These are phyloP conservation scores for Bryoglossum gracile DNA, from an alignment of 495 filamentous ascomycete species.

Conservation along the genomic window DNA sequence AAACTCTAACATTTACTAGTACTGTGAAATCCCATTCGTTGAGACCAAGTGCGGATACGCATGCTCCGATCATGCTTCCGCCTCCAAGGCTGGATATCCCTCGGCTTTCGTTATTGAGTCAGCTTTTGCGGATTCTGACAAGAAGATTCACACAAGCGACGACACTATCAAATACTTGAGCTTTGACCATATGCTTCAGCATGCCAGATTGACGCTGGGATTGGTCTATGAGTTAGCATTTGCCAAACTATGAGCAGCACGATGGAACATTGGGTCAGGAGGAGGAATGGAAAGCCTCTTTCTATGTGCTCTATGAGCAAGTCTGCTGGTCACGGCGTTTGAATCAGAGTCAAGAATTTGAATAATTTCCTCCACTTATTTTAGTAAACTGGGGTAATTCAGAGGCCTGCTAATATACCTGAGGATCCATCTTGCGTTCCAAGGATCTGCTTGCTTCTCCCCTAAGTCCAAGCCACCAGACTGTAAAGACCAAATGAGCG, in stretches of 20 bases:
- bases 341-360: too few relatives aligned
- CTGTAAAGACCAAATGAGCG: too few relatives aligned
- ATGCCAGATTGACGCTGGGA: conserved; percentile 83
- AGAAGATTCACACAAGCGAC: conserved; percentile 85
- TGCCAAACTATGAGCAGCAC: conserved; percentile 43
- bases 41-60: conserved; percentile 96
- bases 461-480: too few relatives aligned
- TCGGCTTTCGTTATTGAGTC: conserved; percentile 95
- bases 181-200: conserved; percentile 97
- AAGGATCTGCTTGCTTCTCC: too few relatives aligned
- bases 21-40: conserved; percentile 84
- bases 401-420: too few relatives aligned
- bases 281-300: too few relatives aligned
- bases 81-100: conserved; percentile 90
- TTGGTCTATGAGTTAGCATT: conserved; percentile 85
- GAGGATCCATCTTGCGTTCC: too few relatives aligned
- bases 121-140: conserved; percentile 74
- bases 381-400: too few relatives aligned
- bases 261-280: too few relatives aligned
- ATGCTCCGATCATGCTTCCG: conserved; percentile 95
- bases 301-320: too few relatives aligned
- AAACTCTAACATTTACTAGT: conserved; percentile 36
- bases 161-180: conserved; percentile 82
- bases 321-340: too few relatives aligned
- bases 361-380: too few relatives aligned